phyloP scores from a whole-genome alignment of 169 alveolate species.

The Eimeria necatrix region DNA sequence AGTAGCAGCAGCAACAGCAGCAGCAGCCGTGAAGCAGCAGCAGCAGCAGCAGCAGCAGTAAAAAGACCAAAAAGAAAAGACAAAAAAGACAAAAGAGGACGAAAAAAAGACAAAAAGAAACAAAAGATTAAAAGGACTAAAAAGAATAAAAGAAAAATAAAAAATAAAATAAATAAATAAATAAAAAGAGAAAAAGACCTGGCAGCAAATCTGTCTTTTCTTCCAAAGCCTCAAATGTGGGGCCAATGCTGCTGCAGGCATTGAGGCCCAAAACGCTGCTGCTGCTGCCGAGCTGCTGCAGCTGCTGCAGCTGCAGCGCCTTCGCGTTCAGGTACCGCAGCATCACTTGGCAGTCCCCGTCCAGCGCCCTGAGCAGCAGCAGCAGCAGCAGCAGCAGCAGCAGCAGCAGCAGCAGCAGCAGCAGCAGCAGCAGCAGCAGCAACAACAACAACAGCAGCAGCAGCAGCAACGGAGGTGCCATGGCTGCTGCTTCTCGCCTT shows the following conservation, averaged over 20 bases:
- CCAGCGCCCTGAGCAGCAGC: slow-evolving; percentile 29
- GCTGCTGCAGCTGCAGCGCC: slow-evolving; percentile 54
- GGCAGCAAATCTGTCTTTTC: background rate
- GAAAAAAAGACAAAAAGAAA: background rate
- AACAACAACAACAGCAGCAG: background rate
- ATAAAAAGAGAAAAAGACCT: background rate
- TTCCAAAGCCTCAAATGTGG: slow-evolving; percentile 40
- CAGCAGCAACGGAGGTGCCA: background rate
- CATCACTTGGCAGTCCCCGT: slow-evolving; percentile 31
- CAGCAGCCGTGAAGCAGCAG: background rate
- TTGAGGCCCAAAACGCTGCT: slow-evolving; percentile 39
- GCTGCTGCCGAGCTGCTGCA: slow-evolving; percentile 1
- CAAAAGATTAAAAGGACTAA: background rate
- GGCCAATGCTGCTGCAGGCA: slow-evolving; percentile 4
- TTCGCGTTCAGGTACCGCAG: slow-evolving; percentile 45
- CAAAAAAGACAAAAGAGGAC: background rate
- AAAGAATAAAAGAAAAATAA: background rate
- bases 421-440: slow-evolving; percentile 9
- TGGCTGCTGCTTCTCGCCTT: background rate
- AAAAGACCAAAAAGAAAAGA: background rate
- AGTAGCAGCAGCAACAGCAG: too few species aligned
- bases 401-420: slow-evolving; percentile 42
- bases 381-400: background rate
- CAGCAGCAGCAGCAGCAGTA: background rate
- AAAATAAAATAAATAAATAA: background rate